These are phyloP conservation scores for Russula sp. DNA, from an alignment of 768 basidiomycete genomes.

Conservation along the genomic window DNA sequence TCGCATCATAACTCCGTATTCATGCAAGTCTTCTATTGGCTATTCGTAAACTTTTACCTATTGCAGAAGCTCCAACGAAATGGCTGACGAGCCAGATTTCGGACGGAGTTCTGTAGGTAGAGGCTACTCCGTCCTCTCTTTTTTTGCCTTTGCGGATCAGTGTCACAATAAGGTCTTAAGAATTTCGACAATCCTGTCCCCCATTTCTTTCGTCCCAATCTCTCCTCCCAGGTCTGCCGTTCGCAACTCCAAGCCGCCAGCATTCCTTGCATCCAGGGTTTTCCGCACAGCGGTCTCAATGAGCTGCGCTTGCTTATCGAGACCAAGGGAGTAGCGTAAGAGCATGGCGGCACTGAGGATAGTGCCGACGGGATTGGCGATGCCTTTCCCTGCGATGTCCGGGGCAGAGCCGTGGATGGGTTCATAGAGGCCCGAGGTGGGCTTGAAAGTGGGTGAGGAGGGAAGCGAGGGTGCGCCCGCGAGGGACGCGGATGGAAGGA, in stretches of 20 bases:
- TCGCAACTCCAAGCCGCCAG: conserved; percentile 71
- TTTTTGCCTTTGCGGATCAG: background rate
- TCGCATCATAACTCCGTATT: conserved; percentile 1
- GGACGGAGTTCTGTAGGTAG: background rate
- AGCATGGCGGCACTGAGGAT: conserved; percentile 93
- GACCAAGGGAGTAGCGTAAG: conserved; percentile 88
- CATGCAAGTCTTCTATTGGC: conserved; percentile 2
- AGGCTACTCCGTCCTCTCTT: background rate
- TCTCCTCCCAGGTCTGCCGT: conserved; percentile 87
- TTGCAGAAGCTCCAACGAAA: background rate
- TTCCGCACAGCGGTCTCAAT: conserved; percentile 90
- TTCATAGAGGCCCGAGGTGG: conserved; percentile 88
- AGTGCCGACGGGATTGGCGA: conserved; percentile 93
- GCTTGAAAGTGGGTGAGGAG: conserved; percentile 54
- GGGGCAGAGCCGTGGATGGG: conserved; percentile 96
- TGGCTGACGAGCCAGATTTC: background rate
- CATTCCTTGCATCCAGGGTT: conserved; percentile 64
- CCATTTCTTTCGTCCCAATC: conserved; percentile 69
- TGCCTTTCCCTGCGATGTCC: conserved; percentile 90
- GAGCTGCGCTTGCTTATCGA: conserved; percentile 75
- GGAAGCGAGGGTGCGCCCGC: conserved; percentile 74
- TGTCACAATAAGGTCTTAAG: conserved; percentile 52
- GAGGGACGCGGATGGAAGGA: conserved; percentile 93
- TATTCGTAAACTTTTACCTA: background rate
- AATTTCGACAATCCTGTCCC: conserved; percentile 74